phyloP scores from a whole-genome alignment of 495 filamentous ascomycete genomes.

The Podospora bellae-mahoneyi region DNA sequence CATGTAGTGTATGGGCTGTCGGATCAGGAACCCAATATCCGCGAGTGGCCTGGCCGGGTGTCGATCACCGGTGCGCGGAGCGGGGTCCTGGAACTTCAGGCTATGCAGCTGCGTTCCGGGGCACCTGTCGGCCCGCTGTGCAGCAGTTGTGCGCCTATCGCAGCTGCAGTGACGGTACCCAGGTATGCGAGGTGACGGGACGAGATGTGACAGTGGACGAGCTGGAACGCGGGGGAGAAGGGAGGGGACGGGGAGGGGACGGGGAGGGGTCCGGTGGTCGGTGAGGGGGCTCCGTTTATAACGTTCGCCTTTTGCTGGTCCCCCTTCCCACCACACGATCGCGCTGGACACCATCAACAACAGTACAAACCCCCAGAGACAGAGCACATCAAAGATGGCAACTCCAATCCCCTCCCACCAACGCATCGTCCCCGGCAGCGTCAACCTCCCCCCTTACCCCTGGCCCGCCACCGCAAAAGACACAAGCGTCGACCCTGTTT shows the following conservation, averaged over 20 bases:
- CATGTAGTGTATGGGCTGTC: neutral
- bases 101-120: no score
- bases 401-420: slow-evolving; percentile 42
- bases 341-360: no score
- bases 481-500: slow-evolving; percentile 42
- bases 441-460: slow-evolving; percentile 45
- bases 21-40: neutral
- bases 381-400: neutral
- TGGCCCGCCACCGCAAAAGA: slow-evolving; percentile 37
- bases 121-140: neutral
- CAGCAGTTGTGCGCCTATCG: neutral
- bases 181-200: neutral
- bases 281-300: no score
- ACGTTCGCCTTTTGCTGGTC: no score
- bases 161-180: neutral
- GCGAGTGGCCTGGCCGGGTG: no score
- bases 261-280: neutral
- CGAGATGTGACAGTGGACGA: neutral
- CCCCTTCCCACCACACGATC: no score
- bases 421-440: slow-evolving; percentile 58
- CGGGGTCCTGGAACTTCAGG: neutral
- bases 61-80: neutral
- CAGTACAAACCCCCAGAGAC: no score
- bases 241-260: neutral
- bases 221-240: neutral